Percentiles rank a stretch among this genome's conserved stretches.
Conservation (phyloP, 1,284 basidiomycete genomes). For the Phellopilus nigrolimitatus region DNA sequence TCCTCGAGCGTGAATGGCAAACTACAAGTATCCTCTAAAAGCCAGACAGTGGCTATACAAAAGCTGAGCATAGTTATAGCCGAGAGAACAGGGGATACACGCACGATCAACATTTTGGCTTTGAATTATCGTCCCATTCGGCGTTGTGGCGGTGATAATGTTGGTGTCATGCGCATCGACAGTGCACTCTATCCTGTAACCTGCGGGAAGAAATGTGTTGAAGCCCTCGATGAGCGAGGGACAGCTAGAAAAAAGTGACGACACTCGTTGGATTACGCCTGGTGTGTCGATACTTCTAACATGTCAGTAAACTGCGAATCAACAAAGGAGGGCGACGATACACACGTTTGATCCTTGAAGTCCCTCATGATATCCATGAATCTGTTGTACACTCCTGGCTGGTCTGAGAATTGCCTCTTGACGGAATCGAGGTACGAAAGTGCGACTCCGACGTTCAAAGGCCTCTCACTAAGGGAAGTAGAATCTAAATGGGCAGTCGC, state of each 20-base stretch:
- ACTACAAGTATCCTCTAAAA: too few relatives aligned
- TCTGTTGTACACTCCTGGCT: slow-evolving; percentile 90
- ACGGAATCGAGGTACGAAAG: slow-evolving; percentile 91
- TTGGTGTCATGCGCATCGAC: slow-evolving; percentile 51
- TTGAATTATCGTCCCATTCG: slow-evolving; percentile 62
- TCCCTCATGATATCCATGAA: slow-evolving; percentile 99
- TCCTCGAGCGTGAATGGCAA: too few relatives aligned
- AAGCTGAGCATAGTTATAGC: too few relatives aligned
- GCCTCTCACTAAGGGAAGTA: too few relatives aligned
- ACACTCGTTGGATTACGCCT: slow-evolving; percentile 93
- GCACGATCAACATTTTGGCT: slow-evolving; percentile 23
- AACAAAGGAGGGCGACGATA: slow-evolving; percentile 23
- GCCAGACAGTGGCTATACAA: too few relatives aligned
- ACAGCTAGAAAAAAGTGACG: slow-evolving; percentile 88
- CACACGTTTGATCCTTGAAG: slow-evolving; percentile 86
- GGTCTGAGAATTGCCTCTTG: slow-evolving; percentile 81
- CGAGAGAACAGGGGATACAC: not conserved
- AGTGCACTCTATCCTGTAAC: slow-evolving; percentile 87
- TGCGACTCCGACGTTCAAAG: slow-evolving; percentile 82
- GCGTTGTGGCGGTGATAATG: slow-evolving; percentile 83
- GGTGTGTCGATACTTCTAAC: slow-evolving; percentile 86
- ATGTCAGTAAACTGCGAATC: slow-evolving; percentile 11
- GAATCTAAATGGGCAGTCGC: too few relatives aligned
- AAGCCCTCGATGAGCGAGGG: slow-evolving; percentile 92
- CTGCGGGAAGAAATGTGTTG: slow-evolving; percentile 94